Evolutionary conservation across 2,329 filamentous ascomycete genomes (phyloP).

Genomic region (Fusarium citri): DNA sequence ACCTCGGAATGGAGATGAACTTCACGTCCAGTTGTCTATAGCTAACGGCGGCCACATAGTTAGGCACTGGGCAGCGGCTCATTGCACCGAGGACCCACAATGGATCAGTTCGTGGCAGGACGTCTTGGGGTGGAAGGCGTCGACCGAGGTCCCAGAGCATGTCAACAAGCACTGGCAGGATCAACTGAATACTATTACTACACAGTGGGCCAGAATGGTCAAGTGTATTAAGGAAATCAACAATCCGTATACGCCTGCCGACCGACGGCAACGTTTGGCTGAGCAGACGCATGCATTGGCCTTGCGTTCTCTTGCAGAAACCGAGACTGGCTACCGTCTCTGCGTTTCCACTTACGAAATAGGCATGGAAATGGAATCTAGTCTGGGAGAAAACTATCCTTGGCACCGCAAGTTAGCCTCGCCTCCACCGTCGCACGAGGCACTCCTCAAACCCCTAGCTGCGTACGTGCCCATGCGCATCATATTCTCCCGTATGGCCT

Average conservation of each 20-base stretch:
- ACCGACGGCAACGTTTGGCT: background rate
- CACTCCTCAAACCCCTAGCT: background rate
- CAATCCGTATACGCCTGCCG: background rate
- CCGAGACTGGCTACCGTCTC: background rate
- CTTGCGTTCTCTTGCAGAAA: background rate
- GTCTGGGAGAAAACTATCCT: background rate
- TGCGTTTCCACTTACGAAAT: background rate
- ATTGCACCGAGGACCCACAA: background rate
- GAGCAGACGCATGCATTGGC: background rate
- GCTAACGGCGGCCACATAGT: background rate
- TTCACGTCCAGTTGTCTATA: background rate
- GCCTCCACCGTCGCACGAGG: background rate
- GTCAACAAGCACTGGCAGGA: background rate
- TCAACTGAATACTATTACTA: background rate
- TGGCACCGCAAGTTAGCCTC: background rate
- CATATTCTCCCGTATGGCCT: background rate
- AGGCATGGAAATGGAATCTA: background rate
- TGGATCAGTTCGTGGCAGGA: background rate
- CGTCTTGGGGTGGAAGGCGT: background rate
- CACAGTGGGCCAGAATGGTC: background rate
- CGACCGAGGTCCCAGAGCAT: background rate
- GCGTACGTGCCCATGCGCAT: background rate
- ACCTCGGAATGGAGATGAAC: background rate
- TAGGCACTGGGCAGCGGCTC: background rate
- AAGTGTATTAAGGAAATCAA: background rate